Base-by-base conservation (phyloP, 352 stramenopile species). In the Pythium guiyangense region DNA sequence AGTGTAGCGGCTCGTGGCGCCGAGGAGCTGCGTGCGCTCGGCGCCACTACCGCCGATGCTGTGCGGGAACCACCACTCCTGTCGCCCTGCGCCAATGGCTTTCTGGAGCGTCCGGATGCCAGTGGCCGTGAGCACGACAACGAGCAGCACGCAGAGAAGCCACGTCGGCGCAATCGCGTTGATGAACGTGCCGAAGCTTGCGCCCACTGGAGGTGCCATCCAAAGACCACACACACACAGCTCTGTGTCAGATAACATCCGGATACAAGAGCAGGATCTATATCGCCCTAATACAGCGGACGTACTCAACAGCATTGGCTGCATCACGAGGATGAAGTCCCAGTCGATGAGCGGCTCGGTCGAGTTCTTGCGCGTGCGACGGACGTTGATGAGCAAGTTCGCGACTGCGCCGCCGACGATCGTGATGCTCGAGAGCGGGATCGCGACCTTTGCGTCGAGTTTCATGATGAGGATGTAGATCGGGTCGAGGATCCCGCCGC, bases 261-360 rank as follows among this genome's bases (percentile, higher is more conserved):
- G n/a, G n/a, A n/a, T n/a, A n/a, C n/a, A n/a, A n/a, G n/a, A n/a
- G n/a, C n/a, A n/a, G n/a, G n/a, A n/a, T n/a, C n/a, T n/a, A n/a
- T n/a, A n/a, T n/a, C n/a, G n/a, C n/a, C n/a, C n/a, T n/a, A n/a
- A n/a, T n/a, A n/a, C n/a, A n/a, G n/a, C n/a, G n/a, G n/a, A n/a
- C 74, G 52, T 79, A 89, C 79, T 74, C 43, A 89, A 40, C 8
- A 89, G 63, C 64, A 97, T 76, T 6, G 96, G 96, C 70, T 99
- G 94, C 94, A 98, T 98, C 10, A 98, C 84, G 14, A 99, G 65
- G 52, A 98, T 97, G 35, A 98, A 77, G 70, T 99, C 94, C 96
- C 96, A 99, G 77, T 99, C 94, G 12, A 99, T 96, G 6, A 99
- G 74, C 18, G 94, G 91, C 40, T 91, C 62, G 52, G 96, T 88